phyloP scores from a whole-genome alignment of 257 asterid species.

The Ophiorrhiza pumila region DNA sequence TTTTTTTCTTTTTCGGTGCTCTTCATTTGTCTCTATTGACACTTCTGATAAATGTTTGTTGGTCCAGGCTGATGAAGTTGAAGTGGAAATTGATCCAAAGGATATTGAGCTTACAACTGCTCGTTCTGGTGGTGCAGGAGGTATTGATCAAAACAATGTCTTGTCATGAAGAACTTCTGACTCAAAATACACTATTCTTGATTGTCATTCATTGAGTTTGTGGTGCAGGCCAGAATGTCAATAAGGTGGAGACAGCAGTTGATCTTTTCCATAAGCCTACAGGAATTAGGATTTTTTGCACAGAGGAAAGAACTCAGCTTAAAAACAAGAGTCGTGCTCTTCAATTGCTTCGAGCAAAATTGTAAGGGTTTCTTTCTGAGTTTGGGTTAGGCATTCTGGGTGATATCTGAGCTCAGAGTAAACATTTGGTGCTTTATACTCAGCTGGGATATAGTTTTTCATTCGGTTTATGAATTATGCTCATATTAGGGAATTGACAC shows the following conservation, averaged over 20 bases:
- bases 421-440: background rate
- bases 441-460: background rate
- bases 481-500: background rate
- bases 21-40: background rate
- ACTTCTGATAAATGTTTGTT: background rate
- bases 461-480: background rate
- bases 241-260: constrained; percentile 98
- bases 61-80: constrained; percentile 96
- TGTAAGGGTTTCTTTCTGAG: constrained; percentile 45
- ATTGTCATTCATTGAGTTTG: constrained; percentile 8
- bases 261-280: constrained; percentile 98
- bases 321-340: constrained; percentile 85
- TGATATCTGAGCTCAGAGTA: background rate
- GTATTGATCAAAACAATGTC: constrained; percentile 34
- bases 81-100: constrained; percentile 93
- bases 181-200: background rate
- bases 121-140: constrained; percentile 99
- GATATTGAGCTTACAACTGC: constrained; percentile 96
- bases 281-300: constrained; percentile 94
- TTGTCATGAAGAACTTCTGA: background rate
- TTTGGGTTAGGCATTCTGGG: background rate
- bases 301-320: constrained; percentile 94
- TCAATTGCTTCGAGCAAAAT: constrained; percentile 82
- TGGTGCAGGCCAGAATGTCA: constrained; percentile 94
- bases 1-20: no score